phyloP scores from a whole-genome alignment of 768 basidiomycete genomes.

The Xerocomellus chrysenteron region DNA sequence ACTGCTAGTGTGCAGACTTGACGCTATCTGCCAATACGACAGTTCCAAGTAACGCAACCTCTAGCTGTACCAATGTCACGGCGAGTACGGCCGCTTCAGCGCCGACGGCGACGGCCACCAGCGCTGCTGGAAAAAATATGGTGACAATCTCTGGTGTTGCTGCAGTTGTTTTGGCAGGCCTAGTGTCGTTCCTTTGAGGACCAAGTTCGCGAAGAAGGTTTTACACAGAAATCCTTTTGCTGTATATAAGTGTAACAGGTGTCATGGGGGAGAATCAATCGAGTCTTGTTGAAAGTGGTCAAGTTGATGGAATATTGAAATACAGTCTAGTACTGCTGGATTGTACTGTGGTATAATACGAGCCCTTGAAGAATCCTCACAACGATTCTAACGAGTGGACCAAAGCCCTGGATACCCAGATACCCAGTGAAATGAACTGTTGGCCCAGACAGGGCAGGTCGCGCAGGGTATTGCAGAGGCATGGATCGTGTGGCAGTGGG shows the following conservation, averaged over 20 bases:
- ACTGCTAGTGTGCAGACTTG: conserved; percentile 72
- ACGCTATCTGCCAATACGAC: conserved; percentile 56
- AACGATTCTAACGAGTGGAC: not conserved
- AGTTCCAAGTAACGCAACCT: conserved; percentile 43
- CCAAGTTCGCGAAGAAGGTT: not conserved
- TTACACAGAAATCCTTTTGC: not conserved
- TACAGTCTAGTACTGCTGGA: not conserved
- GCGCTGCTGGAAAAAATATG: conserved; percentile 17
- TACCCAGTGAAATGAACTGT: not conserved
- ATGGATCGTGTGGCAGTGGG: not conserved
- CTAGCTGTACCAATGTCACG: conserved; percentile 36
- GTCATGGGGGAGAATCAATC: not conserved
- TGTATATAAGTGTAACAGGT: not conserved
- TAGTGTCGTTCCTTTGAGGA: conserved; percentile 14
- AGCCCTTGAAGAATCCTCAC: not conserved
- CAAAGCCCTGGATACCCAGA: too few species aligned
- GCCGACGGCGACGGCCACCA: conserved; percentile 18
- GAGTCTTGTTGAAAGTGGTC: not conserved
- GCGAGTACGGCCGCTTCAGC: conserved; percentile 11
- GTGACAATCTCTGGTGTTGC: conserved; percentile 7
- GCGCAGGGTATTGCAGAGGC: not conserved
- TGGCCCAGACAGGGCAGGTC: not conserved
- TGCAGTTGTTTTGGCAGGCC: conserved; percentile 8
- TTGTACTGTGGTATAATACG: not conserved
- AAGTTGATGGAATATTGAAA: too few species aligned